Percentiles rank a stretch among this genome's conserved stretches.
Conservation (phyloP, 108 stramenopile species). For the Cyclotella baltica region DNA sequence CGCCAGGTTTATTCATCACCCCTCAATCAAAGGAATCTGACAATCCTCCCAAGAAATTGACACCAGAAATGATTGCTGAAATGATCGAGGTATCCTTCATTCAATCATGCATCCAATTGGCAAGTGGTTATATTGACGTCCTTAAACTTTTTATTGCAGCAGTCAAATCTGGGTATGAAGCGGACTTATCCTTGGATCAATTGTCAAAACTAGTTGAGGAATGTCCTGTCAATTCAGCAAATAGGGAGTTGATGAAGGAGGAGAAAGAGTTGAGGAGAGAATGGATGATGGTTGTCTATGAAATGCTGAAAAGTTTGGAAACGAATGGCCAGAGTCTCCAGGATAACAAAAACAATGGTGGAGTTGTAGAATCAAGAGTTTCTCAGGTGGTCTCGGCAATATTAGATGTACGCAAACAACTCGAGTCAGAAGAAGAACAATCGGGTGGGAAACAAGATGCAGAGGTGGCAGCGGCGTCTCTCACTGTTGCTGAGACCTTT, state of each 20-base stretch:
- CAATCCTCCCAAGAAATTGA: slow-evolving; percentile 34
- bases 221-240: slow-evolving; percentile 64
- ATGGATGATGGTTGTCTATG: slow-evolving; percentile 79
- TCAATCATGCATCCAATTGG: slow-evolving; percentile 78
- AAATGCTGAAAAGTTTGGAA: slow-evolving; percentile 48
- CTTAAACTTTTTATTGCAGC: slow-evolving; percentile 87
- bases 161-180: slow-evolving; percentile 77
- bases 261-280: slow-evolving; percentile 70
- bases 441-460: slow-evolving; percentile 42
- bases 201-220: slow-evolving; percentile 51
- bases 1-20: no score
- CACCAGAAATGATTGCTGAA: slow-evolving; percentile 66
- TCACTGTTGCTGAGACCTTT: slow-evolving; percentile 38
- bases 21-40: no score
- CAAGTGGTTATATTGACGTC: slow-evolving; percentile 79
- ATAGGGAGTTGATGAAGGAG: slow-evolving; percentile 71
- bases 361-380: background rate
- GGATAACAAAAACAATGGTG: background rate
- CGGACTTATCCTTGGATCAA: slow-evolving; percentile 45
- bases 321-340: background rate
- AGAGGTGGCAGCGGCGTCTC: slow-evolving; percentile 21
- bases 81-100: slow-evolving; percentile 87
- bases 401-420: background rate
- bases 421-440: slow-evolving; percentile 14
- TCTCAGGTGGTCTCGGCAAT: slow-evolving; percentile 21